Percentiles rank a stretch among this genome's conserved stretches.
phyloP scores from a whole-genome alignment of 345 rosid species.

The Euphorbia lathyris region DNA sequence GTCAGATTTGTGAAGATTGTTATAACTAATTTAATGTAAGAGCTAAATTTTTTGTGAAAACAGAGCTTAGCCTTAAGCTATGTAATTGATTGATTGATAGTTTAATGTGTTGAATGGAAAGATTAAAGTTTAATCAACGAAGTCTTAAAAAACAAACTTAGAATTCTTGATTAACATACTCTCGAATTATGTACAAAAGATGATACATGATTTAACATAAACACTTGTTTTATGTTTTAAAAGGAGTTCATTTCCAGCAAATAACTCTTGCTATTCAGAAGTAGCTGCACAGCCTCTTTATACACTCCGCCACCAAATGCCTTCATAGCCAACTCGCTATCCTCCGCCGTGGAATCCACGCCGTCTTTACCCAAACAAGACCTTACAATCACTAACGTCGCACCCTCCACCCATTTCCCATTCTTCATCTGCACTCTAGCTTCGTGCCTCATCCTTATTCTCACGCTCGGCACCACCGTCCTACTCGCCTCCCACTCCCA shows the following conservation, averaged over 20 bases:
- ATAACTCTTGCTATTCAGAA: conserved; percentile 37
- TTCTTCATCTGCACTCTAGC: conserved; percentile 17
- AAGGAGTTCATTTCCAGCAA: conserved; percentile 49
- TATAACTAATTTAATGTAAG: no score
- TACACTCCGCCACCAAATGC: conserved; percentile 38
- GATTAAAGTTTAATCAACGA: no score
- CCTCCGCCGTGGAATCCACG: conserved; percentile 32
- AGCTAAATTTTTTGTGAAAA: no score
- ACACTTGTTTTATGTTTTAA: no score
- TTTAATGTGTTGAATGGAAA: no score
- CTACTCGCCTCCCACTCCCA: conserved; percentile 20
- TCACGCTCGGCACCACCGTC: conserved; percentile 38
- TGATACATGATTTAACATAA: no score
- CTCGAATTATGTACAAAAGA: no score
- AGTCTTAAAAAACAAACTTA: no score
- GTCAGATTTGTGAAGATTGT: no score
- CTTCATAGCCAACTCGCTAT: conserved; percentile 35
- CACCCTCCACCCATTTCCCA: conserved; percentile 32
- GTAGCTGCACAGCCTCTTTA: conserved; percentile 31
- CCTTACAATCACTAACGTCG: conserved; percentile 44
- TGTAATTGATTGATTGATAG: no score
- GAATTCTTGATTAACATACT: no score
- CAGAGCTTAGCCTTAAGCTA: no score
- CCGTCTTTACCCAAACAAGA: conserved; percentile 17
- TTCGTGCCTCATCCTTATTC: conserved; percentile 52